Conservation (phyloP, 176 grass and related monocot genomes). For the Aegilops speltoides region DNA sequence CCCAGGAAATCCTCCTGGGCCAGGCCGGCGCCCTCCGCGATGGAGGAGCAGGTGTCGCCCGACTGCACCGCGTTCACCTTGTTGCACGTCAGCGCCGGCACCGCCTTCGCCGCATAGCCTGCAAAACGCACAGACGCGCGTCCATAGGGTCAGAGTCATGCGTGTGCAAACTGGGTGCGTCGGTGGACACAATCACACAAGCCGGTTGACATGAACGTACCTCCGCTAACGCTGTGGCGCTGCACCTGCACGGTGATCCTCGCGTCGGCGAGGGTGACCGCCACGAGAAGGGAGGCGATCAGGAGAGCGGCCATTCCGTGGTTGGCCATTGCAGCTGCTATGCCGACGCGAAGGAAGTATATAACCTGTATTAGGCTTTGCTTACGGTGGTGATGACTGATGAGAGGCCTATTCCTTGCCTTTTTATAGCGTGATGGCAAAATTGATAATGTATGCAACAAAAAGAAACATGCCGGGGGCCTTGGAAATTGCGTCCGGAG, state of each 20-base stretch:
- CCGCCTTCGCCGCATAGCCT: not conserved
- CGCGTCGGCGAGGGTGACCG: not conserved
- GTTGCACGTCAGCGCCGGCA: constrained; percentile 23
- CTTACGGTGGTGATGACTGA: not conserved
- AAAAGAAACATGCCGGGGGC: not conserved
- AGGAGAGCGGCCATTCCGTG: constrained; percentile 19
- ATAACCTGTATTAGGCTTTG: not conserved
- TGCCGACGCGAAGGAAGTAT: not conserved
- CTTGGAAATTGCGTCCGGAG: not conserved
- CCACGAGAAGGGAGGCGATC: constrained; percentile 29
- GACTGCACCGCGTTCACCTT: constrained; percentile 25
- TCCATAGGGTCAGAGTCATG: too few relatives aligned
- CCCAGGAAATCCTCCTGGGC: constrained; percentile 11
- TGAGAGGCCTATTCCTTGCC: not conserved
- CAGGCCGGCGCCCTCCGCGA: constrained; percentile 2
- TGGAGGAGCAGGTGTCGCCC: constrained; percentile 32
- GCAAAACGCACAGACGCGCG: not conserved
- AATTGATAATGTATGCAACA: not conserved
- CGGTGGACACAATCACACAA: too few relatives aligned
- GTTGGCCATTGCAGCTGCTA: constrained; percentile 31
- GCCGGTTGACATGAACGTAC: too few relatives aligned
- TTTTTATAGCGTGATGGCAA: not conserved
- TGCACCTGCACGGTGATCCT: not conserved
- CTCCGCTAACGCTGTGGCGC: not conserved
- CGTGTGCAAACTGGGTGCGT: too few relatives aligned